Conservation (phyloP, 2,329 filamentous ascomycete genomes). For the Colletotrichum endophyticum region DNA sequence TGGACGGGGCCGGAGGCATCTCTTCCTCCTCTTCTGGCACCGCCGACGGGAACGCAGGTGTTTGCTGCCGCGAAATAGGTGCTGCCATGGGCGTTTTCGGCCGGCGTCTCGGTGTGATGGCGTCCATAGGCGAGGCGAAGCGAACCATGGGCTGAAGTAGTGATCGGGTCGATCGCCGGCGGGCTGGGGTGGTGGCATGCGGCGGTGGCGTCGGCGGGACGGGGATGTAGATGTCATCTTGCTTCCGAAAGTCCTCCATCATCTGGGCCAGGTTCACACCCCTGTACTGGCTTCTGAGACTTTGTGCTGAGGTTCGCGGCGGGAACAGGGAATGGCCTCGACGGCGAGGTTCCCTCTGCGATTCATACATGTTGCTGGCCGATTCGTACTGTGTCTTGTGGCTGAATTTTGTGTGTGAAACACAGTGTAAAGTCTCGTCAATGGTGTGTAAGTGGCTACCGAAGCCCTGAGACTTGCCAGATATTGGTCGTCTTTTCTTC, state of each 20-base stretch:
- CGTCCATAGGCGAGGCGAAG: not conserved
- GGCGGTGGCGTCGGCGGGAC: slow-evolving; percentile 16
- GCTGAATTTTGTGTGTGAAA: not conserved
- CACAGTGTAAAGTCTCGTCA: not conserved
- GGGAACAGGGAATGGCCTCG: slow-evolving; percentile 5
- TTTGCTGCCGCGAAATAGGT: not conserved
- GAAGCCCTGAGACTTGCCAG: not conserved
- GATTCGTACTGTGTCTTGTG: not conserved
- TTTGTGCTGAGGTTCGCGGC: slow-evolving; percentile 8
- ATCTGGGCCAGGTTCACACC: slow-evolving; percentile 1
- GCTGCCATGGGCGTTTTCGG: not conserved
- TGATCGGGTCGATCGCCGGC: not conserved
- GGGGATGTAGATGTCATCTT: slow-evolving; percentile 15
- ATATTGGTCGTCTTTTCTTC: not conserved
- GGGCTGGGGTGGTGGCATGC: not conserved
- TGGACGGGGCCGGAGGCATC: not conserved
- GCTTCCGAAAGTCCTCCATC: slow-evolving; percentile 14
- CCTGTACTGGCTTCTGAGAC: slow-evolving; percentile 14
- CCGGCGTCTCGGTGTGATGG: not conserved
- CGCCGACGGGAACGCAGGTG: not conserved
- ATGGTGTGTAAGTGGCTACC: not conserved
- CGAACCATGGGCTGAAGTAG: not conserved
- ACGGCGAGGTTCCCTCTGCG: not conserved
- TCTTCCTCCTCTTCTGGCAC: not conserved
- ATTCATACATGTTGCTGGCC: slow-evolving; percentile 1